phyloP scores from a whole-genome alignment of 768 basidiomycete species.

The Pleurotus tuber-regium region DNA sequence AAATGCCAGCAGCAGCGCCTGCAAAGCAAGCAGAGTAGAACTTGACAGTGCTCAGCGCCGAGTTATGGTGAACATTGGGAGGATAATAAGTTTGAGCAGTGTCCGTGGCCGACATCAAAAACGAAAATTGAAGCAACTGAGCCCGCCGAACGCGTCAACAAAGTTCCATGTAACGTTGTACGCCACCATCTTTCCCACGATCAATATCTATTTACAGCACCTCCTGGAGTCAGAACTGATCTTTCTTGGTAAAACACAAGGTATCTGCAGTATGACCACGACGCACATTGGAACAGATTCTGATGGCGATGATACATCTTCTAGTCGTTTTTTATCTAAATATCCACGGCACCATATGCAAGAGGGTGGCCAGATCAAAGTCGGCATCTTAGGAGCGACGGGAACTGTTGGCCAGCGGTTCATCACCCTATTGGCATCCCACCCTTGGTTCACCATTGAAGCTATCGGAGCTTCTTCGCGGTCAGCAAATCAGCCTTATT shows the following conservation, averaged over 20 bases:
- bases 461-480: conserved; percentile 86
- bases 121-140: conserved; percentile 7
- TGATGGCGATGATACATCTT: conserved; percentile 24
- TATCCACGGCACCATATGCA: conserved; percentile 35
- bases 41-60: conserved; percentile 62
- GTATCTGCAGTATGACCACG: conserved; percentile 2
- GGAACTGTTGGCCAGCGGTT: conserved; percentile 97
- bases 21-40: conserved; percentile 84
- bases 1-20: conserved; percentile 84
- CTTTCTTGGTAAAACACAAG: neutral
- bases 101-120: conserved; percentile 46
- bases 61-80: conserved; percentile 66
- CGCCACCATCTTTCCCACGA: conserved; percentile 12
- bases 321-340: conserved; percentile 28
- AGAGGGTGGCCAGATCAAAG: conserved; percentile 31
- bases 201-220: conserved; percentile 14
- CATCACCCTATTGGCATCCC: conserved; percentile 79
- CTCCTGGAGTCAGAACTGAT: neutral
- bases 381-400: conserved; percentile 85
- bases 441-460: conserved; percentile 89
- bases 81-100: conserved; percentile 58
- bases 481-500: conserved; percentile 84
- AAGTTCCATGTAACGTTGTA: no score
- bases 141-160: neutral
- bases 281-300: conserved; percentile 12